Evolutionary conservation across 495 filamentous ascomycete genomes (phyloP).

Genomic region (Gamarada debralockiae): DNA sequence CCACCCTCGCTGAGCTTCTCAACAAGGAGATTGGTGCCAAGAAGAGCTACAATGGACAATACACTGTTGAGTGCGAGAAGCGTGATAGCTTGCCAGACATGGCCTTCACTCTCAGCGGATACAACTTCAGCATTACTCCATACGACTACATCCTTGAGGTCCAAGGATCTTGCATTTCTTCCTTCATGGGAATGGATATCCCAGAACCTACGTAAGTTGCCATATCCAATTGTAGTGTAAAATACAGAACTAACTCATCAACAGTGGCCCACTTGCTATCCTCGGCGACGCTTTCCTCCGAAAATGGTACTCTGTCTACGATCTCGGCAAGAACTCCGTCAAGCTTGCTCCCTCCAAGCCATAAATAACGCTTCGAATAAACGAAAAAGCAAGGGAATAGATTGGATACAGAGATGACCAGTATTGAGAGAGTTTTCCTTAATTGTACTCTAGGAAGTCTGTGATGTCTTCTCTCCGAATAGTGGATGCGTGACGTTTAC

Average conservation of each 20-base stretch:
- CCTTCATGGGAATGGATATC: slow-evolving; percentile 98
- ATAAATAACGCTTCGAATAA: slow-evolving; percentile 9
- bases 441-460: slow-evolving; percentile 22
- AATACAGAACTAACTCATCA: neutral
- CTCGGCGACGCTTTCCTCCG: slow-evolving; percentile 97
- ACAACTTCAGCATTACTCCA: slow-evolving; percentile 85
- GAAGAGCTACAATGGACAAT: slow-evolving; percentile 95
- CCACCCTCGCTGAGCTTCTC: slow-evolving; percentile 88
- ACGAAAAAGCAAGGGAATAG: neutral
- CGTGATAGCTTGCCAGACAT: slow-evolving; percentile 81
- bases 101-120: slow-evolving; percentile 78
- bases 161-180: slow-evolving; percentile 91
- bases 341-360: slow-evolving; percentile 80
- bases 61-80: slow-evolving; percentile 84
- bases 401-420: slow-evolving; percentile 1
- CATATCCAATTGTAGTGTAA: too few relatives aligned
- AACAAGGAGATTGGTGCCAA: slow-evolving; percentile 98
- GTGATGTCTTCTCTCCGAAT: neutral
- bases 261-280: slow-evolving; percentile 79
- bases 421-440: slow-evolving; percentile 14
- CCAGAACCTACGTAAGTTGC: slow-evolving; percentile 54
- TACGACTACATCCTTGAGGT: slow-evolving; percentile 97
- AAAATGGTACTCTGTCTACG: slow-evolving; percentile 96
- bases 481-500: neutral
- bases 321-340: slow-evolving; percentile 79